A percentile compares a stretch with the other conserved stretches of the same genome.
Evolutionary conservation across 2,329 filamentous ascomycete species (phyloP).

Genomic region (Raffaelea deltoideospora): DNA sequence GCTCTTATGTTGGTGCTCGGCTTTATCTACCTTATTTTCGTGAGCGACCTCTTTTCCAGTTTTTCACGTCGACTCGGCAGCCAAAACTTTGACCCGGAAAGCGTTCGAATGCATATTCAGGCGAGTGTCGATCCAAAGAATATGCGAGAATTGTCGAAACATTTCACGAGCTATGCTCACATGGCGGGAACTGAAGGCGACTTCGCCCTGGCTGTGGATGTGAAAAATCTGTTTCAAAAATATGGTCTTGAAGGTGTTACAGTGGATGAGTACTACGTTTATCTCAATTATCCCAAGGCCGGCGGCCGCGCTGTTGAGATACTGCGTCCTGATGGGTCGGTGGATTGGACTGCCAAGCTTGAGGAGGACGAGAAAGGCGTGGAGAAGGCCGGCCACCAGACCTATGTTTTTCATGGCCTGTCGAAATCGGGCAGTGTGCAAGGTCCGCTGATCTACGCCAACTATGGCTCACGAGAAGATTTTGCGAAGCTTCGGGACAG

Average conservation of each 20-base stretch:
- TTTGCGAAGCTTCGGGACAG: conserved; percentile 58
- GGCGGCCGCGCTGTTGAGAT: conserved; percentile 72
- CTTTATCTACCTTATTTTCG: conserved; percentile 71
- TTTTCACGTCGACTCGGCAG: conserved; percentile 47
- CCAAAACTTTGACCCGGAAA: conserved; percentile 71
- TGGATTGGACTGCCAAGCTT: conserved; percentile 62
- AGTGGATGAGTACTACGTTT: conserved; percentile 71
- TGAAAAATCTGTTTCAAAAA: conserved; percentile 59
- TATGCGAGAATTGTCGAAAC: conserved; percentile 58
- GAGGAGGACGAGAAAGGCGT: conserved; percentile 64
- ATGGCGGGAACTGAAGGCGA: conserved; percentile 91
- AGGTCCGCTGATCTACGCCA: conserved; percentile 79
- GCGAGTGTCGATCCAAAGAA: conserved; percentile 52
- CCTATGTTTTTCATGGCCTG: conserved; percentile 72
- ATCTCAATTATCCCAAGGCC: conserved; percentile 75
- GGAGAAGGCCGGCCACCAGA: conserved; percentile 51
- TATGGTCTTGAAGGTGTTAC: conserved; percentile 61
- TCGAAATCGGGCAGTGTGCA: conserved; percentile 76
- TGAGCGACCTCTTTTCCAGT: conserved; percentile 65
- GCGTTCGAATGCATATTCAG: conserved; percentile 61
- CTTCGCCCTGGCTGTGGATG: conserved; percentile 70
- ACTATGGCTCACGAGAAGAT: conserved; percentile 77
- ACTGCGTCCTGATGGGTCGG: conserved; percentile 45
- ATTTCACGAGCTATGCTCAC: conserved; percentile 75
- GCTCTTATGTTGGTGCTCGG: conserved; percentile 61